phyloP scores from a whole-genome alignment of 1,139 yeast species.

The Geotrichum reessii region DNA sequence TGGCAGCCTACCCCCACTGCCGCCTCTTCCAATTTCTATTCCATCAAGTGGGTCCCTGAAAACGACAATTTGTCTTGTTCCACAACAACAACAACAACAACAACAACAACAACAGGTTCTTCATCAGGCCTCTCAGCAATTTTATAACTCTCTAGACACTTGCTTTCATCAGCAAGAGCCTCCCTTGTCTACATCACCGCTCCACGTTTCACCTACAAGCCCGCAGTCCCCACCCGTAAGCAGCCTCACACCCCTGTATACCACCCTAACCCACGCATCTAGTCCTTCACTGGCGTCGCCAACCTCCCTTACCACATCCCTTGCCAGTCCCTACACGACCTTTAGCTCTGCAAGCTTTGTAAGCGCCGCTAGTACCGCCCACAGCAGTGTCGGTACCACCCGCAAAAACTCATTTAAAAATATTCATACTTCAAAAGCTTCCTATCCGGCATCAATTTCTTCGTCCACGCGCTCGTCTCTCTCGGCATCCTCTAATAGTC shows the following conservation, averaged over 20 bases:
- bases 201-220: constrained; percentile 12
- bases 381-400: not conserved
- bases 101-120: not conserved
- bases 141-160: not conserved
- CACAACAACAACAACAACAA: constrained; percentile 6
- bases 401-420: not conserved
- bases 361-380: not conserved
- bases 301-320: constrained; percentile 1
- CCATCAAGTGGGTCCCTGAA: not conserved
- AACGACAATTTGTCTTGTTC: constrained; percentile 1
- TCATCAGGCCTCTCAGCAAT: not conserved
- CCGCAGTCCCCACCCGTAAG: constrained; percentile 22
- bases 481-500: not conserved
- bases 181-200: constrained; percentile 15
- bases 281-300: not conserved
- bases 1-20: not conserved
- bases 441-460: not conserved
- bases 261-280: constrained; percentile 5
- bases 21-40: not conserved
- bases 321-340: constrained; percentile 1
- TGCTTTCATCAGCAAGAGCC: not conserved
- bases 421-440: not conserved
- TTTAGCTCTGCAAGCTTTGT: not conserved
- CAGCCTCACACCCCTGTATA: not conserved
- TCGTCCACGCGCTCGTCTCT: not conserved